These are phyloP conservation scores for Trichosporon sp. DNA, from an alignment of 1,284 basidiomycete genomes.

Conservation along the genomic window DNA sequence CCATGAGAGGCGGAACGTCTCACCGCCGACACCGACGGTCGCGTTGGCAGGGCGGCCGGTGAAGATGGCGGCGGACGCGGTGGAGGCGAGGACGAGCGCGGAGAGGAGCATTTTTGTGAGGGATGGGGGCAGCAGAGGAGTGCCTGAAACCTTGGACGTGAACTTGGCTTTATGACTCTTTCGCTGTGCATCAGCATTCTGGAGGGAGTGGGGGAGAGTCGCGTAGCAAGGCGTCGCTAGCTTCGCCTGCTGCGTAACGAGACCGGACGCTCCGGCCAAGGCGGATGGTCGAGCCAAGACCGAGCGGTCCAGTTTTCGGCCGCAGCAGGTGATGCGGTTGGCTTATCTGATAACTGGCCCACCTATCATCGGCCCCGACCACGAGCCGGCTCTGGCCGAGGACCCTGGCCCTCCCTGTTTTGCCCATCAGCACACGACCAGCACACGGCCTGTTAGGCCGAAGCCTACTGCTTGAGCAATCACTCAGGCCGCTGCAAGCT, in stretches of 20 bases:
- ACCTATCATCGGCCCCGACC: background rate
- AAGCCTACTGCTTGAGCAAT: background rate
- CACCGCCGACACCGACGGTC: slow-evolving; percentile 58
- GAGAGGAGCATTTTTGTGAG: background rate
- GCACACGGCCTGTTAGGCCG: background rate
- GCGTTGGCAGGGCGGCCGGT: slow-evolving; percentile 50
- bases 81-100: slow-evolving; percentile 49
- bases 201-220: no score
- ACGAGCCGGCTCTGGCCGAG: background rate
- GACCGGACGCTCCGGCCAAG: background rate
- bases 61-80: slow-evolving; percentile 42
- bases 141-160: no score
- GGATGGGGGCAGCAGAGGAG: no score
- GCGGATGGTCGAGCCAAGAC: background rate
- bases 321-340: background rate
- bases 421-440: background rate
- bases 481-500: no score
- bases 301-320: background rate
- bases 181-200: no score
- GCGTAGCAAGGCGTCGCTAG: no score
- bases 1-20: slow-evolving; percentile 62
- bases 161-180: no score
- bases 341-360: background rate
- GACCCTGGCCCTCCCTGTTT: background rate
- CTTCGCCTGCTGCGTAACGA: no score